Percentiles rank a stretch among this genome's conserved stretches.
phyloP scores from a whole-genome alignment of 495 filamentous ascomycete species.

The Tuber indicum region DNA sequence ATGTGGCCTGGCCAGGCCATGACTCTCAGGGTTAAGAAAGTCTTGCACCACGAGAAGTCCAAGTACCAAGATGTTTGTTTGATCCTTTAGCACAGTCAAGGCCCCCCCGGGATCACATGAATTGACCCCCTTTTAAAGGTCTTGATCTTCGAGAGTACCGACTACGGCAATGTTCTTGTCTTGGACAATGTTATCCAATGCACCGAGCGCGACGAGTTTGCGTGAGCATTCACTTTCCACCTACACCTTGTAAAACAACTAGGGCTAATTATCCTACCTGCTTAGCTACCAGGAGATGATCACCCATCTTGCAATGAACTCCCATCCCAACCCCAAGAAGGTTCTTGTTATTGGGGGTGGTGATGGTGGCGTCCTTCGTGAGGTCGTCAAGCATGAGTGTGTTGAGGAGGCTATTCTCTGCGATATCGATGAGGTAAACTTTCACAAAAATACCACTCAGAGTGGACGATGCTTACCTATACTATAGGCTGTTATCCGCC shows the following conservation, averaged over 20 bases:
- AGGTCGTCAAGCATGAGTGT: constrained; percentile 90
- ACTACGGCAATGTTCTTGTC: constrained; percentile 95
- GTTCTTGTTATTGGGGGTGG: constrained; percentile 97
- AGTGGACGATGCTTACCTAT: neutral
- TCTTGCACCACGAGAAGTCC: constrained; percentile 98
- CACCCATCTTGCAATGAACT: constrained; percentile 96
- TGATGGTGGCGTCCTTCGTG: constrained; percentile 92
- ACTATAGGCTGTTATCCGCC: constrained; percentile 81
- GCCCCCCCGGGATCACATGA: neutral
- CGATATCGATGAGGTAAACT: constrained; percentile 88
- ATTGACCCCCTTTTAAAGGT: constrained; percentile 19
- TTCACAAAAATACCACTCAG: neutral
- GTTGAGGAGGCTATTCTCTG: constrained; percentile 90
- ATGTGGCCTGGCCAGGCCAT: constrained; percentile 99
- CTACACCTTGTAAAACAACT: neutral
- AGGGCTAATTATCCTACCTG: neutral
- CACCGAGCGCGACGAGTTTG: constrained; percentile 97
- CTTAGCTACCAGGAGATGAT: constrained; percentile 98
- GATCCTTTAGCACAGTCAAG: neutral
- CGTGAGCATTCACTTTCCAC: constrained; percentile 47
- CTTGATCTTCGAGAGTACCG: constrained; percentile 91
- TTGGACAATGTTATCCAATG: constrained; percentile 98
- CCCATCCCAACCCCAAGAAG: constrained; percentile 95
- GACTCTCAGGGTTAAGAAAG: constrained; percentile 95
- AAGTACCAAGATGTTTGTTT: constrained; percentile 83